Conservation (phyloP, 805 yeast genomes). For the Hanseniaspora taiwanica region DNA sequence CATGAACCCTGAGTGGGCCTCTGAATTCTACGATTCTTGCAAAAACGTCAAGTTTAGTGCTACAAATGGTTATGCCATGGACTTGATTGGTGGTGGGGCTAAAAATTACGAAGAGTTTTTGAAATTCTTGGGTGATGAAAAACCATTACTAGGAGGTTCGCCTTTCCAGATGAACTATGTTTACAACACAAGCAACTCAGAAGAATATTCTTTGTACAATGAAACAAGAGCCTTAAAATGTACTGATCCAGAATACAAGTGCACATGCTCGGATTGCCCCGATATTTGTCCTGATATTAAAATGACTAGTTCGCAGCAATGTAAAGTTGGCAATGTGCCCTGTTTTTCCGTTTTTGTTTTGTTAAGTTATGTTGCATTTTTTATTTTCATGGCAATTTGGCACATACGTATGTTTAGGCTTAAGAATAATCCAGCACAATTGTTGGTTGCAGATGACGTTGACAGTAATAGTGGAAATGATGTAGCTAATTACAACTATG, state of each 20-base stretch:
- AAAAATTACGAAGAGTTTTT: conserved; percentile 54
- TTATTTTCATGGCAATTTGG: conserved; percentile 15
- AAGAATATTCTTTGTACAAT: not conserved
- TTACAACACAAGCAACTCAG: conserved; percentile 21
- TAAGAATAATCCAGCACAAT: conserved; percentile 12
- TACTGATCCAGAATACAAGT: conserved; percentile 48
- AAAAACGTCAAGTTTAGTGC: conserved; percentile 83
- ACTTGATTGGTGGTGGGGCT: conserved; percentile 96
- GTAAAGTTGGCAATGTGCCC: conserved; percentile 50
- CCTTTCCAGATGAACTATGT: conserved; percentile 83
- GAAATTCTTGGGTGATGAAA: conserved; percentile 87
- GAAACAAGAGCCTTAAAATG: conserved; percentile 28
- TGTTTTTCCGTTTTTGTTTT: conserved; percentile 61
- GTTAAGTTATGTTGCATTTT: conserved; percentile 31
- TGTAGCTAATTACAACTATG: conserved; percentile 16
- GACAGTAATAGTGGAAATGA: conserved; percentile 8
- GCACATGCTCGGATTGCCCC: conserved; percentile 88
- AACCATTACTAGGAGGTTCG: conserved; percentile 87
- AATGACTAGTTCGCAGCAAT: conserved; percentile 27
- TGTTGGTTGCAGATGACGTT: conserved; percentile 16
- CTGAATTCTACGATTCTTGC: conserved; percentile 66
- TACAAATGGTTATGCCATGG: conserved; percentile 94
- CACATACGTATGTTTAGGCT: conserved; percentile 11
- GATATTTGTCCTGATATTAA: conserved; percentile 62
- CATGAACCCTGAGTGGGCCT: conserved; percentile 48